Evolutionary conservation across 768 basidiomycete species (phyloP), one percentile per base, ranked within the genome.

Genomic region (Psilocybe subaeruginosa): DNA sequence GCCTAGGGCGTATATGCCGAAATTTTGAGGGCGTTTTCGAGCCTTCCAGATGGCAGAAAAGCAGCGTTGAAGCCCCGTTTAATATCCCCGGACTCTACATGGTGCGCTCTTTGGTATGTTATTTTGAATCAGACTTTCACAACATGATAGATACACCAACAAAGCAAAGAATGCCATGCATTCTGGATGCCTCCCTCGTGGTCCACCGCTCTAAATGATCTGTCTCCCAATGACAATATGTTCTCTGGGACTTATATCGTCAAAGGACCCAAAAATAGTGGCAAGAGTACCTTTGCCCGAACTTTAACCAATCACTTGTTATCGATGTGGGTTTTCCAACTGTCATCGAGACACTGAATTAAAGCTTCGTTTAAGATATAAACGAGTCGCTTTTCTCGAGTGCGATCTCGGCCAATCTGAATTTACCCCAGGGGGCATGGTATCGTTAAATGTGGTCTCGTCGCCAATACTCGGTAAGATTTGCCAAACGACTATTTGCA

Each of bases 391-490:
- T 0, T 97, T 85, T 71, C 82, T 99, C 7, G 97, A 99, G 71
- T 93, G 92, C 61, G 97, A 99, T 74, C 67, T 93, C 3, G 97
- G 97, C 16, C 97, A 99, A 74, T 91, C 94, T 3, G 96, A 98
- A 73, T 97, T 98, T 70, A 90, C 91, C 0, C 89, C 93, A 0
- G 88, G 88, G 0, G 97, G 95, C 0, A 83, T 93, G 76, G 90
- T 97, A 11, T 84, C 93, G 0, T 75, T 99, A 30, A 90, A 87
- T 70, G 65, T 97, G 1, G 65, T 97, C 14, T 85, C 88, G 8
- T 69, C 70, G 1, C 88, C 86, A 17, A 64, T 91, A 1, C 87
- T 98, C 39, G 97, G 95, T 93, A 66, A 46, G 49, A 51, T 8
- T 31, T 9, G 56, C 30, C 8, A 33, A 45, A 14, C 50, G 7